Conservation (phyloP, 441 rosid species). For the Manihot esculenta region DNA sequence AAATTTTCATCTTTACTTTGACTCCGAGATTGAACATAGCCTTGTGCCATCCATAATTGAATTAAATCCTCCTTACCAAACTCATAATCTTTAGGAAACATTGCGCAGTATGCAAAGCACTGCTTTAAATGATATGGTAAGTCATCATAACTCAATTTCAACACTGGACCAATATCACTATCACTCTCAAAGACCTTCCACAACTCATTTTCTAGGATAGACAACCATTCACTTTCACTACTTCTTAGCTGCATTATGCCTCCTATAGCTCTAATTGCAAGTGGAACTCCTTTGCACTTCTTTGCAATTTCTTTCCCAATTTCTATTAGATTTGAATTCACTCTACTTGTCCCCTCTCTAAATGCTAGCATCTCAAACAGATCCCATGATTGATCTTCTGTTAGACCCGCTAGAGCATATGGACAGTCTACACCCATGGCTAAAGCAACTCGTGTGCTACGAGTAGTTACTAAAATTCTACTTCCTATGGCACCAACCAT, state of each 20-base stretch:
- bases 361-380: constrained; percentile 18
- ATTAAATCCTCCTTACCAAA: neutral
- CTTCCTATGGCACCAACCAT: constrained; percentile 22
- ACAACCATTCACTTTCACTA: constrained; percentile 10
- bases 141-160: constrained; percentile 24
- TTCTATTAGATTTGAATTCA: neutral
- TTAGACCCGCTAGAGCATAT: constrained; percentile 11
- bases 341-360: neutral
- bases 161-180: neutral
- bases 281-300: constrained; percentile 34
- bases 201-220: constrained; percentile 10
- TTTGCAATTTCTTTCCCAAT: constrained; percentile 23
- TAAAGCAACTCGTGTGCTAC: constrained; percentile 9
- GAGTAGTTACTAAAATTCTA: constrained; percentile 34
- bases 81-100: constrained; percentile 18
- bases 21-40: constrained; percentile 10
- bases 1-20: neutral
- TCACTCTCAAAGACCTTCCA: neutral
- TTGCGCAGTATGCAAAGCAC: constrained; percentile 27
- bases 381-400: constrained; percentile 9
- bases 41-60: constrained; percentile 25
- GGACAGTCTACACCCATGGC: constrained; percentile 1
- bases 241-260: constrained; percentile 11
- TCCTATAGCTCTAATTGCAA: constrained; percentile 24
- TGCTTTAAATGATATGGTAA: constrained; percentile 19